A percentile compares a stretch with the other conserved stretches of the same genome.
phyloP scores from a whole-genome alignment of 768 basidiomycete genomes.

The Leccinum rimulosum region DNA sequence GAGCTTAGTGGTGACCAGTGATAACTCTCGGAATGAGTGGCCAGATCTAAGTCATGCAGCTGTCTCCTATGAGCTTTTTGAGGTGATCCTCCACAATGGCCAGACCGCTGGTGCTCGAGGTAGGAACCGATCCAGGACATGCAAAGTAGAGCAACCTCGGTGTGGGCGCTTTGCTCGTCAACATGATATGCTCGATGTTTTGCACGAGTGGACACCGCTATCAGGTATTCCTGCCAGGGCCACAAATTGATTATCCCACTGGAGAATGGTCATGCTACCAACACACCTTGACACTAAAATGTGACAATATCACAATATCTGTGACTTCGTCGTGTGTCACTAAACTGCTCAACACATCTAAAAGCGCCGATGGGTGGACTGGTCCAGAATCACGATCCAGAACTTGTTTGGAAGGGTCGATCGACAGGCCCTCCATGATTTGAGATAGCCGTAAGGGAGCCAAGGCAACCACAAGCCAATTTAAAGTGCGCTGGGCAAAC shows the following conservation, averaged over 20 bases:
- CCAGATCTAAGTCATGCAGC: background rate
- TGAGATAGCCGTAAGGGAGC: conserved; percentile 2
- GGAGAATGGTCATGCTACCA: too few species aligned
- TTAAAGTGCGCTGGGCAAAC: conserved; percentile 1
- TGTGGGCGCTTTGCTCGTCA: background rate
- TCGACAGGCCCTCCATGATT: conserved; percentile 7
- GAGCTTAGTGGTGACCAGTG: background rate
- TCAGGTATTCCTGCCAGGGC: background rate
- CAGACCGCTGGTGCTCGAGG: background rate
- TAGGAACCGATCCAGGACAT: background rate
- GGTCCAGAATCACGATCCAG: background rate
- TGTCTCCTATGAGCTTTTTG: background rate
- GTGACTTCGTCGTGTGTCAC: background rate
- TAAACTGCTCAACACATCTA: background rate
- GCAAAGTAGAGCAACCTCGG: background rate
- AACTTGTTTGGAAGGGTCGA: background rate
- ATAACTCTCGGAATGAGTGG: rapidly evolving
- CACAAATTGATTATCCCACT: background rate
- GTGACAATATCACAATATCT: background rate
- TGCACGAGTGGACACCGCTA: background rate
- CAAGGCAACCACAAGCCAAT: conserved; percentile 14
- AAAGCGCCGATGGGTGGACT: background rate
- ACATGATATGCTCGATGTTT: background rate
- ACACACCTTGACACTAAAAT: background rate
- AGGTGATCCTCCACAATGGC: rapidly evolving